Evolutionary conservation across 2,329 filamentous ascomycete genomes (phyloP).

Genomic region (Aspergillus novofumigatus): DNA sequence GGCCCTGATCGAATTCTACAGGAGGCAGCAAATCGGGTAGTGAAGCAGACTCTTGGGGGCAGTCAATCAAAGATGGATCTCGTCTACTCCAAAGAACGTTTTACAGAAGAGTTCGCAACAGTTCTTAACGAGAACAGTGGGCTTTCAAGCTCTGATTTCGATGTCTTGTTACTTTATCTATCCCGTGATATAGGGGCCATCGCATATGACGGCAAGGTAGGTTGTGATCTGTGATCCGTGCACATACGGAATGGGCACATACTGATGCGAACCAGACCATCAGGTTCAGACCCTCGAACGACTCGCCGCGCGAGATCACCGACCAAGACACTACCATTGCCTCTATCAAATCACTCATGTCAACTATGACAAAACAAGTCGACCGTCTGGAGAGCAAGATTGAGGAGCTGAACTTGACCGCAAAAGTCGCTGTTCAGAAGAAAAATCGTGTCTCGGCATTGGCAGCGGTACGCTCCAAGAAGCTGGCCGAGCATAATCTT

Average conservation of each 20-base stretch:
- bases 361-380: slow-evolving; percentile 63
- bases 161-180: slow-evolving; percentile 66
- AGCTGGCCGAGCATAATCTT: slow-evolving; percentile 71
- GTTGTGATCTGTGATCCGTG: slow-evolving; percentile 9
- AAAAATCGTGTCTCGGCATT: slow-evolving; percentile 74
- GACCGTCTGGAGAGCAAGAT: slow-evolving; percentile 58
- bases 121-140: slow-evolving; percentile 46
- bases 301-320: slow-evolving; percentile 55
- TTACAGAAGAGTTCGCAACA: slow-evolving; percentile 55
- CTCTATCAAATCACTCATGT: slow-evolving; percentile 69
- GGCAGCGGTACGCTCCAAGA: slow-evolving; percentile 76
- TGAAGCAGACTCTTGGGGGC: slow-evolving; percentile 41
- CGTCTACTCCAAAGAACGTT: slow-evolving; percentile 64
- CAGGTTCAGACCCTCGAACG: slow-evolving; percentile 61
- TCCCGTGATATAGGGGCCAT: slow-evolving; percentile 60
- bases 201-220: slow-evolving; percentile 45
- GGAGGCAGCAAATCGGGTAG: slow-evolving; percentile 54
- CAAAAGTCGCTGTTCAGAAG: slow-evolving; percentile 64
- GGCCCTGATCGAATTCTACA: slow-evolving; percentile 23
- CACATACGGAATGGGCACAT: slow-evolving; percentile 1
- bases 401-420: slow-evolving; percentile 48
- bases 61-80: slow-evolving; percentile 57
- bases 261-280: slow-evolving; percentile 53
- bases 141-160: slow-evolving; percentile 62
- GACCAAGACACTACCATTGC: slow-evolving; percentile 78